Evolutionary conservation across 2,329 filamentous ascomycete genomes (phyloP), one percentile per base, ranked within the genome.

Genomic region (Colletotrichum sp.): DNA sequence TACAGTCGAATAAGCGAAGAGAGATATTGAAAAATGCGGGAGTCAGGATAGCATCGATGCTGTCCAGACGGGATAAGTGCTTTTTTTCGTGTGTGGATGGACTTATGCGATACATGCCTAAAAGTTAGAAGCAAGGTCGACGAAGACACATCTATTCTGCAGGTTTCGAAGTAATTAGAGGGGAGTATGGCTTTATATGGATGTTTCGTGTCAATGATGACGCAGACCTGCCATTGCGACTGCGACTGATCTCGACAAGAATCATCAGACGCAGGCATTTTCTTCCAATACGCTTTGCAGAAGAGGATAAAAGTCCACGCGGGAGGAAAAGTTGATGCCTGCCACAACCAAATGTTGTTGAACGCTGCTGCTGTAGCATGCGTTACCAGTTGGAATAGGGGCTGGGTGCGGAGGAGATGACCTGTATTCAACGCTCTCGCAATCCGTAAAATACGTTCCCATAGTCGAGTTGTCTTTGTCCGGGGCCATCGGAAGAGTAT

Each of bases 381-480:
- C 0, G 4, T 0, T 52, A 52, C 4, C 0, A 52, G 6, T 2
- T n/a, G n/a, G n/a, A n/a, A n/a, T n/a, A n/a, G n/a, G n/a, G n/a
- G n/a, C n/a, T n/a, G n/a, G n/a, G n/a, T n/a, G n/a, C n/a, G n/a
- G n/a, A n/a, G n/a, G n/a, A n/a, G n/a, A n/a, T n/a, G n/a, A n/a
- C n/a, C n/a, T n/a, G n/a, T n/a, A n/a, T n/a, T n/a, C n/a, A n/a
- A n/a, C n/a, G n/a, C n/a, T n/a, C n/a, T n/a, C n/a, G n/a, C n/a
- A n/a, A n/a, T n/a, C n/a, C n/a, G n/a, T n/a, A n/a, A n/a, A n/a
- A n/a, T n/a, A n/a, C n/a, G n/a, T n/a, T n/a, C n/a, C n/a, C n/a
- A n/a, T n/a, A n/a, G n/a, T n/a, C n/a, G n/a, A n/a, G n/a, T n/a
- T n/a, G n/a, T n/a, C n/a, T n/a, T n/a, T n/a, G n/a, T n/a, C n/a